Percentiles rank a stretch among this genome's conserved stretches.
These are phyloP conservation scores for Diaporthe batatas DNA, from an alignment of 2,329 filamentous ascomycete species.

Conservation along the genomic window DNA sequence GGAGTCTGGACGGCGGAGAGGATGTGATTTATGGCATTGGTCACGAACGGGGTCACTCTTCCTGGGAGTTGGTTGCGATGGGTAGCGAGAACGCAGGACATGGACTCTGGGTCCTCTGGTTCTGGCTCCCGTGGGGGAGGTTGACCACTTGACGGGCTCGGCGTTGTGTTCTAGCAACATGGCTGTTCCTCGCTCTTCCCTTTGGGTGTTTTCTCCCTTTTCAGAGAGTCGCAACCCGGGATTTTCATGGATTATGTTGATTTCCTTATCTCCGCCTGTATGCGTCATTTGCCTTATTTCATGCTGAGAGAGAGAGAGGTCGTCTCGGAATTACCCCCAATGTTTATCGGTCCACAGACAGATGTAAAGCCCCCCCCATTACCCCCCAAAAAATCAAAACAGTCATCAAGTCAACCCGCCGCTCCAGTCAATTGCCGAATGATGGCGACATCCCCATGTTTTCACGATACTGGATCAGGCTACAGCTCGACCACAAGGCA, in stretches of 20 bases:
- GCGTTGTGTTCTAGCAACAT: slow-evolving; percentile 36
- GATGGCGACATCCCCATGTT: background rate
- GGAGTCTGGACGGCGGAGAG: slow-evolving; percentile 41
- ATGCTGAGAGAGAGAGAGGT: slow-evolving; percentile 41
- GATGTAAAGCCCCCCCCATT: slow-evolving; percentile 41
- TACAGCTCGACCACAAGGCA: slow-evolving; percentile 1
- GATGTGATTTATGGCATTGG: slow-evolving; percentile 46
- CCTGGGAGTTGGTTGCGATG: slow-evolving; percentile 53
- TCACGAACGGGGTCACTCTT: slow-evolving; percentile 52
- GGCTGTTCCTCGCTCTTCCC: slow-evolving; percentile 34
- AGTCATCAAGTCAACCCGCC: slow-evolving; percentile 39
- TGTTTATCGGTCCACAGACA: slow-evolving; percentile 43
- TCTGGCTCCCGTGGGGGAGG: slow-evolving; percentile 47
- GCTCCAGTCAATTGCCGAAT: slow-evolving; percentile 24
- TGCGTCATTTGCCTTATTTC: slow-evolving; percentile 43
- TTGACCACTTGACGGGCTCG: slow-evolving; percentile 27
- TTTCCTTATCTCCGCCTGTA: slow-evolving; percentile 43
- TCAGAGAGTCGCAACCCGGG: slow-evolving; percentile 40
- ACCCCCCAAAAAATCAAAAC: slow-evolving; percentile 42
- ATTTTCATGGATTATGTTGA: slow-evolving; percentile 43
- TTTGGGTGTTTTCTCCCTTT: slow-evolving; percentile 22
- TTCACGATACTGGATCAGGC: background rate
- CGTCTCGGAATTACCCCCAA: slow-evolving; percentile 42
- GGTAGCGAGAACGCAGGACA: slow-evolving; percentile 57
- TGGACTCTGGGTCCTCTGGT: slow-evolving; percentile 51